Evolutionary conservation across 1,284 basidiomycete genomes (phyloP).

Genomic region (Cutaneotrichosporon daszewskae): DNA sequence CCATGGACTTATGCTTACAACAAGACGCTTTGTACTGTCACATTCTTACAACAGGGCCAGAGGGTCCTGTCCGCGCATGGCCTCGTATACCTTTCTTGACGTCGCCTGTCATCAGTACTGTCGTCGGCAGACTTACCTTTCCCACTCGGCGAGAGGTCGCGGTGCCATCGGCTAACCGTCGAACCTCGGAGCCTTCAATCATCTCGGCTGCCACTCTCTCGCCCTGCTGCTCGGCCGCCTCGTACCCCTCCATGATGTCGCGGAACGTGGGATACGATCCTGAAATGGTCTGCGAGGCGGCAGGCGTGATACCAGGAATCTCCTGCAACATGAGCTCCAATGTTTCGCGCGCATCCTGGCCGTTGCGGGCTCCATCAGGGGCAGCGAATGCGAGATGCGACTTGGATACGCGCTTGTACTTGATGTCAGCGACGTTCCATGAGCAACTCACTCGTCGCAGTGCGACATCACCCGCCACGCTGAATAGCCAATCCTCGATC

Average conservation of each 20-base stretch:
- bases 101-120: slow-evolving; percentile 23
- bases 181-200: slow-evolving; percentile 36
- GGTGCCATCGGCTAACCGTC: slow-evolving; percentile 28
- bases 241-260: slow-evolving; percentile 40
- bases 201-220: slow-evolving; percentile 24
- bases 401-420: slow-evolving; percentile 44
- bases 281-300: slow-evolving; percentile 35
- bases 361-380: slow-evolving; percentile 24
- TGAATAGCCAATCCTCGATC: slow-evolving; percentile 45
- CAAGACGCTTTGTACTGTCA: neutral
- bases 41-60: slow-evolving; percentile 27
- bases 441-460: slow-evolving; percentile 37
- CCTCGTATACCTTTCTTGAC: slow-evolving; percentile 31
- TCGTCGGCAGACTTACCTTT: slow-evolving; percentile 20
- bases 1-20: neutral
- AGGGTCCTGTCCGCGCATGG: slow-evolving; percentile 35
- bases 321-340: slow-evolving; percentile 46
- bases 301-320: slow-evolving; percentile 42
- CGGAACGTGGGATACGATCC: slow-evolving; percentile 31
- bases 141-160: slow-evolving; percentile 32
- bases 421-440: slow-evolving; percentile 1
- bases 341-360: slow-evolving; percentile 20
- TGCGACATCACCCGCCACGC: slow-evolving; percentile 44
- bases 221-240: slow-evolving; percentile 27
- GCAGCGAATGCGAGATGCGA: slow-evolving; percentile 44